phyloP scores from a whole-genome alignment of 2,329 filamentous ascomycete genomes.

The Diplodia corticola region DNA sequence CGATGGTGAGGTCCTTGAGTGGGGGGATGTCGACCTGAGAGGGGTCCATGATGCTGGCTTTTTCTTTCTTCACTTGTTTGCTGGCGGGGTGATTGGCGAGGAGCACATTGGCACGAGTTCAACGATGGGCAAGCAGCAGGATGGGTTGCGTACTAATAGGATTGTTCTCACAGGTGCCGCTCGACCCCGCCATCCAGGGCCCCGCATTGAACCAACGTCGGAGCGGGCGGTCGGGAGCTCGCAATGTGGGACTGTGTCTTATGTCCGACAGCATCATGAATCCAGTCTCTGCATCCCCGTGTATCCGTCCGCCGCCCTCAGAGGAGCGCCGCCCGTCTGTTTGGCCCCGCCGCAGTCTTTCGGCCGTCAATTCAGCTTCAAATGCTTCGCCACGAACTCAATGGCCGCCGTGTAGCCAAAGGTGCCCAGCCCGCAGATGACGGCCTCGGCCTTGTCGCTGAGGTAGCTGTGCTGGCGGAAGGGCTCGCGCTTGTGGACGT shows the following conservation, averaged over 20 bases:
- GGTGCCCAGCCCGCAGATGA: conserved; percentile 66
- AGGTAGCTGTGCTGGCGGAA: conserved; percentile 71
- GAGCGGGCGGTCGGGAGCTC: conserved; percentile 8
- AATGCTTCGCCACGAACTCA: conserved; percentile 41
- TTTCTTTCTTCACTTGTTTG: neutral
- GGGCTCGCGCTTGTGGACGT: conserved; percentile 69
- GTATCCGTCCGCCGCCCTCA: too few relatives aligned
- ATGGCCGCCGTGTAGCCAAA: conserved; percentile 51
- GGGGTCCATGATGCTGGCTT: conserved; percentile 44
- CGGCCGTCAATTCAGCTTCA: conserved; percentile 28
- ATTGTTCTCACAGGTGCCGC: conserved; percentile 6
- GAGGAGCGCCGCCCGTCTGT: neutral
- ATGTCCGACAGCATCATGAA: conserved; percentile 11
- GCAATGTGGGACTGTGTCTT: neutral
- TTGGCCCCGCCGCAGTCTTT: conserved; percentile 21
- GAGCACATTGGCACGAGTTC: neutral
- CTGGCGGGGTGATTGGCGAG: too few relatives aligned
- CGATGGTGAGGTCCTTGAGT: conserved; percentile 71
- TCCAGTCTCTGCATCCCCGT: neutral
- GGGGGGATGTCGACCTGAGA: conserved; percentile 50
- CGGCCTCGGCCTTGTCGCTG: conserved; percentile 72
- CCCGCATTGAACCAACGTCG: conserved; percentile 14
- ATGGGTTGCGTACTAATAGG: conserved; percentile 12
- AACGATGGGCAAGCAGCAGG: neutral
- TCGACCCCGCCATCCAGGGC: conserved; percentile 20